Evolutionary conservation across 805 yeast genomes (phyloP).

Genomic region (Zygotorulaspora danielsina): DNA sequence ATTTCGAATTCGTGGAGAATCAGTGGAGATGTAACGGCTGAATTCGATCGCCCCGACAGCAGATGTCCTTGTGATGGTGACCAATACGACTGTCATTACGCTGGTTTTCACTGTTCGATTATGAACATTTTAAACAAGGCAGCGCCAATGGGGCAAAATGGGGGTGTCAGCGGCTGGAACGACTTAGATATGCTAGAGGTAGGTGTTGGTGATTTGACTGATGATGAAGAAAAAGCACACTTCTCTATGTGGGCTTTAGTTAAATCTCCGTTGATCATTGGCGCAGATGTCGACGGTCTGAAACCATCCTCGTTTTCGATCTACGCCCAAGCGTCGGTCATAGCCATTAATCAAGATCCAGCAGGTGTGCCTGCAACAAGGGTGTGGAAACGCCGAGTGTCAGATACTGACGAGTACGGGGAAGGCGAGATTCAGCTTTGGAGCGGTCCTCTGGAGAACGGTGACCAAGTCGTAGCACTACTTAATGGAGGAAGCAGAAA

Average conservation of each 20-base stretch:
- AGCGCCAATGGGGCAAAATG: conserved; percentile 29
- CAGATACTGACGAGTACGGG: conserved; percentile 6
- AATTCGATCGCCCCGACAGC: conserved; percentile 18
- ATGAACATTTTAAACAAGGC: conserved; percentile 28
- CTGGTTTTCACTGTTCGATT: conserved; percentile 31
- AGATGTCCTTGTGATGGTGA: conserved; percentile 32
- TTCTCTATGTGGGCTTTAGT: conserved; percentile 35
- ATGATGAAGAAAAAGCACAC: conserved; percentile 32
- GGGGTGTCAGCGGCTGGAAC: conserved; percentile 27
- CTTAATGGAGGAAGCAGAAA: conserved; percentile 8
- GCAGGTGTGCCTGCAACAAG: conserved; percentile 18
- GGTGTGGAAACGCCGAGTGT: conserved; percentile 8
- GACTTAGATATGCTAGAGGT: conserved; percentile 34
- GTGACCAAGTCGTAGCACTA: conserved; percentile 10
- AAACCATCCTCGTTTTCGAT: conserved; percentile 21
- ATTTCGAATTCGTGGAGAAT: conserved; percentile 24
- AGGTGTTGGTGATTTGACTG: conserved; percentile 31
- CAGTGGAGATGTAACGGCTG: conserved; percentile 27
- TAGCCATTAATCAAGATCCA: conserved; percentile 31
- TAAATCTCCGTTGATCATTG: conserved; percentile 32
- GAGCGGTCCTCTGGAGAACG: conserved; percentile 8
- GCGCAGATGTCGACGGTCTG: conserved; percentile 28
- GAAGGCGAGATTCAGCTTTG: conserved; percentile 12
- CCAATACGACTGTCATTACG: conserved; percentile 22
- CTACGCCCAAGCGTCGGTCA: conserved; percentile 14